phyloP scores from a whole-genome alignment of 2,329 filamentous ascomycete genomes.

The Exophiala alcalophila region DNA sequence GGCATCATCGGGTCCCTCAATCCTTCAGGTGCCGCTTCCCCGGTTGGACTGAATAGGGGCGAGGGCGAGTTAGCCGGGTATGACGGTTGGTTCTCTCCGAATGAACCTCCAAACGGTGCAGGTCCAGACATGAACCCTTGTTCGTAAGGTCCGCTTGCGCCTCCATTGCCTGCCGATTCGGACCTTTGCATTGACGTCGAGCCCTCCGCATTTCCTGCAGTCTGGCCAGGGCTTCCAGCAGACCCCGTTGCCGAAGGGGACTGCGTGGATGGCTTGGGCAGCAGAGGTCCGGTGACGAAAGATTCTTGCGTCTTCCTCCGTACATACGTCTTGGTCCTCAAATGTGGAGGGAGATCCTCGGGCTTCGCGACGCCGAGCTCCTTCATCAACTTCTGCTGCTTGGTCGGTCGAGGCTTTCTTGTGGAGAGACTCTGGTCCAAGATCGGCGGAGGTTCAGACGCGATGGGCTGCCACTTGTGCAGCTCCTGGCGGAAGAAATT shows the following conservation, averaged over 20 bases:
- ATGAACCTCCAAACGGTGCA: slow-evolving; percentile 31
- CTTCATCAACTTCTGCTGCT: slow-evolving; percentile 90
- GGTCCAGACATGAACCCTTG: slow-evolving; percentile 16
- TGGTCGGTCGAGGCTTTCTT: slow-evolving; percentile 91
- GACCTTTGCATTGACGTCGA: slow-evolving; percentile 34
- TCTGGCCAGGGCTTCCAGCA: slow-evolving; percentile 33
- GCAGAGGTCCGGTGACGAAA: slow-evolving; percentile 24
- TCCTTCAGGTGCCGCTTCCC: slow-evolving; percentile 22
- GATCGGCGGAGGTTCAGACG: slow-evolving; percentile 78
- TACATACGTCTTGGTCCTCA: slow-evolving; percentile 75
- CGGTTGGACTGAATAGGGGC: slow-evolving; percentile 43
- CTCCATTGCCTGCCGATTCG: slow-evolving; percentile 35
- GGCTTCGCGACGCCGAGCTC: slow-evolving; percentile 86
- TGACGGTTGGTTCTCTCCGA: slow-evolving; percentile 23
- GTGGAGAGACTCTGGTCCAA: slow-evolving; percentile 86
- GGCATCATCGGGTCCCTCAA: slow-evolving; percentile 29
- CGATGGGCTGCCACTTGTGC: slow-evolving; percentile 91
- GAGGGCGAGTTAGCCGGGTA: slow-evolving; percentile 42
- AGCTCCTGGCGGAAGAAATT: slow-evolving; percentile 96
- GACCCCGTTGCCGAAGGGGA: slow-evolving; percentile 30
- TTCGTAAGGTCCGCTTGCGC: slow-evolving; percentile 29
- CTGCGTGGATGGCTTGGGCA: slow-evolving; percentile 24
- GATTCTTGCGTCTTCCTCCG: slow-evolving; percentile 62
- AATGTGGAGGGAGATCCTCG: slow-evolving; percentile 80
- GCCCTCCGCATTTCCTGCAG: slow-evolving; percentile 25